Evolutionary conservation across 257 asterid species (phyloP), one percentile per base, ranked within the genome.

Genomic region (Salvia hispanica): DNA sequence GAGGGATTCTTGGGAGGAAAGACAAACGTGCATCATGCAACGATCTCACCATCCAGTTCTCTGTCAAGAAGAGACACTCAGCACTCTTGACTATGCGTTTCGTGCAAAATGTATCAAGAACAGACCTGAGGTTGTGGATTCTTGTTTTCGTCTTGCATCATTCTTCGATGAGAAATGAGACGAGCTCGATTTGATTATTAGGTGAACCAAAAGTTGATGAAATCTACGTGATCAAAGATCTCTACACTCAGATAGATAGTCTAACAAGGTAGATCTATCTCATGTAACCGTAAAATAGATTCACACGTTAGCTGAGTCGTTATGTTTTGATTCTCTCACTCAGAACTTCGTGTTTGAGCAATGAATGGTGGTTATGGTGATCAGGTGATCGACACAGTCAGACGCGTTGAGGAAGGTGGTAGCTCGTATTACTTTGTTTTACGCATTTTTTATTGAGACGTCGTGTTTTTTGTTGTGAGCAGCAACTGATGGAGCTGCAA

Each of bases 1-100:
- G 74, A 78, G 88, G 74, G 88, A 84, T 70, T 84, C 87, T 2
- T 86, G 51, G 94, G 90, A 58, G 90, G 94, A 36, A 86, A 77
- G 58, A 82, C 86, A 80, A 75, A 81, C 88, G 43, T 84, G 95
- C 69, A 79, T 82, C 63, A 84, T 82, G 90, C 88, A 21, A 86
- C 86, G 3, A 62, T 84, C 47, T 84, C 94, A 62, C 88, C 94
- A 2, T 86, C 90, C 15, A 40, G 36, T 79, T 71, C 80, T 80
- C 60, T 82, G 79, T 78, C 76, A 80, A 74, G 88, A 82, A 54
- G 95, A 87, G 81, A 82, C 91, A 13, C 81, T 82, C 69, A 79
- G 89, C 78, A 82, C 91, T 71, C 81, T 86, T 14, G 94, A 80
- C 71, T 84, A 84, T 59, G 90, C 90, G 0, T 71, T 63, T 14